These are phyloP conservation scores for Sugiyamaella pinicola DNA, from an alignment of 1,139 yeast species.

Conservation along the genomic window DNA sequence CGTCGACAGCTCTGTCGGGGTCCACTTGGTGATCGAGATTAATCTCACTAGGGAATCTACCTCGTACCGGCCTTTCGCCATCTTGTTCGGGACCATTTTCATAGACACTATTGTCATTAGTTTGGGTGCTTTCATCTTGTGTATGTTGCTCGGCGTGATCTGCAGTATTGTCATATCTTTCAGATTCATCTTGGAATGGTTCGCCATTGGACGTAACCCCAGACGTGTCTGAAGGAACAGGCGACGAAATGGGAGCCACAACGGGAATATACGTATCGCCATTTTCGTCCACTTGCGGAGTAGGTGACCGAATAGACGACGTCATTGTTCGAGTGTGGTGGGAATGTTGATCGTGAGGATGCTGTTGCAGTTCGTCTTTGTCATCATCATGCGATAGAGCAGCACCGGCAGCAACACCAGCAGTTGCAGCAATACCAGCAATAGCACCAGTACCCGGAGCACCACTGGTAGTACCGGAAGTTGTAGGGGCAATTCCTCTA, in stretches of 20 bases:
- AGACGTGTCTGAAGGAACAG: conserved; percentile 37
- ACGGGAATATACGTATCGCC: conserved; percentile 24
- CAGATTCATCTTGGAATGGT: conserved; percentile 31
- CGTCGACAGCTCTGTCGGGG: conserved; percentile 27
- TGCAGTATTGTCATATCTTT: not conserved
- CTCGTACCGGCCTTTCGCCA: conserved; percentile 28
- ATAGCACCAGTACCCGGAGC: not conserved
- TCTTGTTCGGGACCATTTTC: conserved; percentile 17
- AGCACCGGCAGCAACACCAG: conserved; percentile 7
- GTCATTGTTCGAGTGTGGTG: not conserved
- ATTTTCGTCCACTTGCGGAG: conserved; percentile 20
- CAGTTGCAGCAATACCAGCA: not conserved
- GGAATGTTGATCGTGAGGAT: conserved; percentile 8
- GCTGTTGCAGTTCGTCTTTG: not conserved
- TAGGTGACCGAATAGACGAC: conserved; percentile 14
- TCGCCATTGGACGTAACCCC: conserved; percentile 39
- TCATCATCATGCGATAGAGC: not conserved
- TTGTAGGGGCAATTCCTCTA: not conserved
- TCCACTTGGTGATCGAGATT: conserved; percentile 31
- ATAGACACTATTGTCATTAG: conserved; percentile 12
- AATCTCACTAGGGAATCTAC: conserved; percentile 39
- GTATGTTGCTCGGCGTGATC: not conserved
- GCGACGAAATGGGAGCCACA: conserved; percentile 30
- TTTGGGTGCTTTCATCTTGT: conserved; percentile 9
- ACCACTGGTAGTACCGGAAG: not conserved